A percentile compares a stretch with the other conserved stretches of the same genome.
Conservation (phyloP, 805 yeast genomes). For the Schwanniomyces yamadae region DNA sequence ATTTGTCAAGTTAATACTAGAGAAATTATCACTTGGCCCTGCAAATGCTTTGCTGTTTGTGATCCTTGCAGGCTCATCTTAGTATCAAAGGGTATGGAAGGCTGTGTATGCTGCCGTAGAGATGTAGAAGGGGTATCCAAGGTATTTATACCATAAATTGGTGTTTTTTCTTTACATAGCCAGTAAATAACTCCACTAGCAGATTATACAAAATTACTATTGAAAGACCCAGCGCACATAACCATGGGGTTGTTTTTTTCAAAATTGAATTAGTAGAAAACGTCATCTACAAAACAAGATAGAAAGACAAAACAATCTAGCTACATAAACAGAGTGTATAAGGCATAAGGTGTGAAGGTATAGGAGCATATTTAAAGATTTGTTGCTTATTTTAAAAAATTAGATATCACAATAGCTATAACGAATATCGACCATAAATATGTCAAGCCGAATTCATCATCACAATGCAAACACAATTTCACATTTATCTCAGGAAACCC, state of each 20-base stretch:
- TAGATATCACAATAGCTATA: neutral
- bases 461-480: constrained; percentile 13
- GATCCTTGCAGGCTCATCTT: constrained; percentile 77
- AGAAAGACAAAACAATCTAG: no score
- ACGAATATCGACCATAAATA: constrained; percentile 11
- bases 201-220: no score
- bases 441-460: constrained; percentile 11
- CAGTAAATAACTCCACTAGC: no score
- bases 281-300: no score
- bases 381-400: neutral
- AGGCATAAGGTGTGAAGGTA: no score
- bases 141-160: constrained; percentile 53
- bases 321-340: no score
- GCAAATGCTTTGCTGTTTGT: constrained; percentile 85
- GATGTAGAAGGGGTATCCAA: constrained; percentile 66
- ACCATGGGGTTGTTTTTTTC: constrained; percentile 1
- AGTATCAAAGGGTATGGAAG: constrained; percentile 67
- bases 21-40: constrained; percentile 88
- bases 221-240: neutral
- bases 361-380: neutral
- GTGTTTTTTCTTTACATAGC: neutral
- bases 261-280: no score
- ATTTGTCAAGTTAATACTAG: constrained; percentile 76
- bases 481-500: constrained; percentile 15
- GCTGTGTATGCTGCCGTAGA: constrained; percentile 83